These are phyloP conservation scores for Pleodorina starrii DNA, from an alignment of 139 green algal genomes.

Conservation along the genomic window DNA sequence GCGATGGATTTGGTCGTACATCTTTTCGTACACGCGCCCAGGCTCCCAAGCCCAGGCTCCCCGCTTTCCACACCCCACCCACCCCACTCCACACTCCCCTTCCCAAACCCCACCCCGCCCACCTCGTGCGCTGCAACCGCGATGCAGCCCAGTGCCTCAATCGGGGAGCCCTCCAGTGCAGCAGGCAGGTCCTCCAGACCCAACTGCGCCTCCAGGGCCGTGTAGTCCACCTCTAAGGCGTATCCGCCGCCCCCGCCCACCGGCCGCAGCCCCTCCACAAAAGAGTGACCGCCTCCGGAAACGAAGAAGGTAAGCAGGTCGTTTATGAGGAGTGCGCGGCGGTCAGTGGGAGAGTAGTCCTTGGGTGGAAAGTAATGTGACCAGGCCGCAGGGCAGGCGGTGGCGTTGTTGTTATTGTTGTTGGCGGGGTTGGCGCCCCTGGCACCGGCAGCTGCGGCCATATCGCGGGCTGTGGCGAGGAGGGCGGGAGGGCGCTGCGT, in stretches of 20 bases:
- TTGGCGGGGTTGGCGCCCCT: too few species aligned
- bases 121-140: conserved; percentile 71
- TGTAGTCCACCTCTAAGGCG: conserved; percentile 59
- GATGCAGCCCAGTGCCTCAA: conserved; percentile 75
- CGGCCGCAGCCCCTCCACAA: conserved; percentile 5
- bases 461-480: too few species aligned
- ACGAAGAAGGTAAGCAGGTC: conserved; percentile 23
- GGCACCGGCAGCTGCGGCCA: too few species aligned
- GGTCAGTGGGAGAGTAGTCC: background rate
- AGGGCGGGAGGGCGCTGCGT: too few species aligned
- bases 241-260: background rate
- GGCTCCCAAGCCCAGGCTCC: too few species aligned
- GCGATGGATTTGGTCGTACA: too few species aligned
- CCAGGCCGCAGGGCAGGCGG: background rate
- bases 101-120: background rate
- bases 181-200: conserved; percentile 65
- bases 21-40: too few species aligned
- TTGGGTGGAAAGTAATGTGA: conserved; percentile 8
- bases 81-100: too few species aligned
- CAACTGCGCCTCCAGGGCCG: conserved; percentile 40
- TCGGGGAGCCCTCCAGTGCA: conserved; percentile 70
- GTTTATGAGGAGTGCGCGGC: background rate
- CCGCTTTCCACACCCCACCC: too few species aligned
- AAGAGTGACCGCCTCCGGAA: background rate
- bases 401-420: too few species aligned